Evolutionary conservation across 805 yeast species (phyloP).

Genomic region (Candida broadrunensis): DNA sequence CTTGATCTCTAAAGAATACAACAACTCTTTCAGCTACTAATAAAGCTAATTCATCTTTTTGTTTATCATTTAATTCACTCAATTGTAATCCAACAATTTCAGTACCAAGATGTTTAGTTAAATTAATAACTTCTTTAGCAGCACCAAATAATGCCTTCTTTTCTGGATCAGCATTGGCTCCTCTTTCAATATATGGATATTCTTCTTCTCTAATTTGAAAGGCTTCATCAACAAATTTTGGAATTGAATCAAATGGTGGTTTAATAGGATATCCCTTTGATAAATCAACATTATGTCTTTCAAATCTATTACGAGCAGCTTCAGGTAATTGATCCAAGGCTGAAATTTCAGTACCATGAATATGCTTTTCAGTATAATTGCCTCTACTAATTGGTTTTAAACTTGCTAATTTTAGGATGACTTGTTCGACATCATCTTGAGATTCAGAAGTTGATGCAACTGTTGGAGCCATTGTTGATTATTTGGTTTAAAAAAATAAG

Average conservation of each 20-base stretch:
- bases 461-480: slow-evolving; percentile 14
- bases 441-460: background rate
- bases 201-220: slow-evolving; percentile 18
- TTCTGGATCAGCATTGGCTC: slow-evolving; percentile 28
- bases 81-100: slow-evolving; percentile 30
- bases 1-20: slow-evolving; percentile 30
- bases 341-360: background rate
- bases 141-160: slow-evolving; percentile 27
- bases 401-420: slow-evolving; percentile 12
- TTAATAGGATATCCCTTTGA: slow-evolving; percentile 24
- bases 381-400: slow-evolving; percentile 14
- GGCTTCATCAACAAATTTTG: slow-evolving; percentile 29
- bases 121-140: slow-evolving; percentile 25
- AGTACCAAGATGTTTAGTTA: slow-evolving; percentile 24
- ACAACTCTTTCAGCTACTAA: slow-evolving; percentile 28
- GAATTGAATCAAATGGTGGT: slow-evolving; percentile 19
- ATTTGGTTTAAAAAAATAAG: background rate
- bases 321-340: slow-evolving; percentile 17
- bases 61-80: slow-evolving; percentile 21
- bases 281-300: slow-evolving; percentile 21
- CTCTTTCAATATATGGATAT: slow-evolving; percentile 24
- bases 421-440: slow-evolving; percentile 8
- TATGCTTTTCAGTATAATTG: slow-evolving; percentile 4
- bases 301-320: slow-evolving; percentile 19
- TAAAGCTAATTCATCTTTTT: slow-evolving; percentile 27